These are phyloP conservation scores for Chlamydomonas incerta DNA, from an alignment of 139 green algal species.

Conservation along the genomic window DNA sequence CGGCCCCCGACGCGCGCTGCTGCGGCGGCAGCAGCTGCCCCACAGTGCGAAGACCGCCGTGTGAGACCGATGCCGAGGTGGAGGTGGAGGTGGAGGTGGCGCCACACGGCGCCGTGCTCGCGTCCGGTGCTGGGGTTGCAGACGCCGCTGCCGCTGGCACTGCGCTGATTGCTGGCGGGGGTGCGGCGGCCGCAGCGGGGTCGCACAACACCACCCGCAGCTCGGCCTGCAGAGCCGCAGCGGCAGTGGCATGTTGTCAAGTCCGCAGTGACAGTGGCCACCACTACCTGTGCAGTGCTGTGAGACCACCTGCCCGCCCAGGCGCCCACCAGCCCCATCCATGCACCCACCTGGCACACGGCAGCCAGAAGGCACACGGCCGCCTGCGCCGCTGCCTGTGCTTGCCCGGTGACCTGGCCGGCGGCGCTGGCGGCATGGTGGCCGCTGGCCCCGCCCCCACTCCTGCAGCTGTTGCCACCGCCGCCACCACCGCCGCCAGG, in stretches of 20 bases:
- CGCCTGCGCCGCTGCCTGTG: background rate
- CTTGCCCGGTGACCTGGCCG: background rate
- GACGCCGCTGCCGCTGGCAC: too few relatives aligned
- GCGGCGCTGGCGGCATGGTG: background rate
- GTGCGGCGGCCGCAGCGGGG: too few relatives aligned
- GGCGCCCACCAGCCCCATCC: background rate
- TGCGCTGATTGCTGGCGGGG: too few relatives aligned
- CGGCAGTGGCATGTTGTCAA: background rate
- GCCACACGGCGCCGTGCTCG: background rate
- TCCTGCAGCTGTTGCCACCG: too few relatives aligned
- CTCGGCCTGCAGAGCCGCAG: background rate
- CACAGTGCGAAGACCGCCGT: too few relatives aligned
- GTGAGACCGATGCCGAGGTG: too few relatives aligned
- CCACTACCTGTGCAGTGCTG: background rate
- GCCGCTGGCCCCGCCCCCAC: background rate
- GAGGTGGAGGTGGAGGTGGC: background rate
- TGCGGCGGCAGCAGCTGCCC: too few relatives aligned
- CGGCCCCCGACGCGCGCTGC: too few relatives aligned
- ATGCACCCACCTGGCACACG: conserved; percentile 5
- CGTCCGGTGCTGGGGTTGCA: too few relatives aligned
- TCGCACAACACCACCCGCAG: background rate
- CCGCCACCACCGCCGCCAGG: too few relatives aligned
- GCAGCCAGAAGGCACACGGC: background rate
- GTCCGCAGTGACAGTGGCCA: too few relatives aligned
- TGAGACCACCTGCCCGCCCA: background rate